phyloP scores from a whole-genome alignment of 1,284 basidiomycete genomes.

The Ceratobasidium sp. region DNA sequence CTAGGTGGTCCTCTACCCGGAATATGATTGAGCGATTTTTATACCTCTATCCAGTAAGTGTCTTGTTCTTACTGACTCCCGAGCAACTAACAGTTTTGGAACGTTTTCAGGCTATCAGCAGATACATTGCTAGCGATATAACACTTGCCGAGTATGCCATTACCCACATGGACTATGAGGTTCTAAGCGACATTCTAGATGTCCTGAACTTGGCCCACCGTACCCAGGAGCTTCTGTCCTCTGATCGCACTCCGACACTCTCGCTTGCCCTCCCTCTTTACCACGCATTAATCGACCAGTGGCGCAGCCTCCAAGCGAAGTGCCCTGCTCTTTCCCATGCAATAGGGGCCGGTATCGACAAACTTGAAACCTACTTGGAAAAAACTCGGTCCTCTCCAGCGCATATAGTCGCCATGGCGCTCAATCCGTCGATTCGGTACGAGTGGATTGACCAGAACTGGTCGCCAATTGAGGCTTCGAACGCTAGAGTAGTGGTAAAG shows the following conservation, averaged over 20 bases:
- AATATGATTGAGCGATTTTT: conserved; percentile 45
- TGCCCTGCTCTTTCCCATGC: conserved; percentile 37
- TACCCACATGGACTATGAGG: conserved; percentile 4
- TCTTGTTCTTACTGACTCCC: neutral
- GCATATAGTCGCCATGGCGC: conserved; percentile 41
- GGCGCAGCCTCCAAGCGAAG: neutral
- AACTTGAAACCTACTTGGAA: conserved; percentile 42
- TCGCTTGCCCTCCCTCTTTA: conserved; percentile 32
- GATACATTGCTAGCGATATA: conserved; percentile 17
- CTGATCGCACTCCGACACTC: conserved; percentile 46
- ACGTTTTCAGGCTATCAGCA: conserved; percentile 23
- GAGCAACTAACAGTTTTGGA: neutral
- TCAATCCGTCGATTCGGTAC: conserved; percentile 41
- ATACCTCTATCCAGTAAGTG: conserved; percentile 43
- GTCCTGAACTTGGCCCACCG: conserved; percentile 30
- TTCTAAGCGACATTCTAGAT: conserved; percentile 27
- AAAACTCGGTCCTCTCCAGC: conserved; percentile 2
- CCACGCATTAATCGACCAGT: conserved; percentile 16
- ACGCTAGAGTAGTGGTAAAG: neutral
- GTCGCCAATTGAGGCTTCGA: conserved; percentile 1
- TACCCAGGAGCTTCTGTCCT: conserved; percentile 46
- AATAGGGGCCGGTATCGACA: conserved; percentile 28
- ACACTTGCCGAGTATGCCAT: neutral
- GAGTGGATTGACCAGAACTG: conserved; percentile 44
- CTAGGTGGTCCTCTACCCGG: conserved; percentile 41